A percentile compares a stretch with the other conserved stretches of the same genome.
phyloP scores from a whole-genome alignment of 495 filamentous ascomycete genomes.

The Penicillium waksmanii region DNA sequence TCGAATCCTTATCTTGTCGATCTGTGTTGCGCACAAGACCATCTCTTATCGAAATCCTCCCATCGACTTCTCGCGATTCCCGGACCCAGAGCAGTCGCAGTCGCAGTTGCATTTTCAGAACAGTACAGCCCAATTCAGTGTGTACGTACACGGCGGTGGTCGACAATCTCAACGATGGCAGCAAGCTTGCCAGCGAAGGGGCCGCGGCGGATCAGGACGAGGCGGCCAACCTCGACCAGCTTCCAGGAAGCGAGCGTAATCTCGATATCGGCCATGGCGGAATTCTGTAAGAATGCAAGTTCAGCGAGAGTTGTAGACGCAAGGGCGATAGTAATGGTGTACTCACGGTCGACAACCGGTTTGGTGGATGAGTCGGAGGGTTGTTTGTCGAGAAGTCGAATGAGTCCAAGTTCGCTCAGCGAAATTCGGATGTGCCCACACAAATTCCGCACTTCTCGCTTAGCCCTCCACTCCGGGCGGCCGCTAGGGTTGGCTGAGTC shows the following conservation, averaged over 20 bases:
- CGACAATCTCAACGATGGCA: slow-evolving; percentile 97
- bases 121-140: not conserved
- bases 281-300: slow-evolving; percentile 30
- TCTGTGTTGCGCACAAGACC: not conserved
- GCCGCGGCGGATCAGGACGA: slow-evolving; percentile 80
- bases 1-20: not conserved
- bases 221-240: slow-evolving; percentile 94
- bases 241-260: slow-evolving; percentile 82
- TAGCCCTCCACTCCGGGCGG: slow-evolving; percentile 33
- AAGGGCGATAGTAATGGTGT: not conserved
- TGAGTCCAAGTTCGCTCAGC: slow-evolving; percentile 42
- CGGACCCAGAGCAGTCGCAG: not conserved
- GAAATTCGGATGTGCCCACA: slow-evolving; percentile 52
- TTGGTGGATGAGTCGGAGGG: slow-evolving; percentile 44
- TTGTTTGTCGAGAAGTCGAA: slow-evolving; percentile 53
- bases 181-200: slow-evolving; percentile 84
- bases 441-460: slow-evolving; percentile 38
- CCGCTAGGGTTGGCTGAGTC: slow-evolving; percentile 46
- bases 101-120: not conserved
- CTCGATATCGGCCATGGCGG: slow-evolving; percentile 68
- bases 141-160: slow-evolving; percentile 96
- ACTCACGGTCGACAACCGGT: slow-evolving; percentile 54
- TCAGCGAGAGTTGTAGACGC: slow-evolving; percentile 21
- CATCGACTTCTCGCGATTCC: too few relatives aligned
- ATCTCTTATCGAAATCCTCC: too few relatives aligned